These are phyloP conservation scores for Amanita brunnescens DNA, from an alignment of 768 basidiomycete species.

Conservation along the genomic window DNA sequence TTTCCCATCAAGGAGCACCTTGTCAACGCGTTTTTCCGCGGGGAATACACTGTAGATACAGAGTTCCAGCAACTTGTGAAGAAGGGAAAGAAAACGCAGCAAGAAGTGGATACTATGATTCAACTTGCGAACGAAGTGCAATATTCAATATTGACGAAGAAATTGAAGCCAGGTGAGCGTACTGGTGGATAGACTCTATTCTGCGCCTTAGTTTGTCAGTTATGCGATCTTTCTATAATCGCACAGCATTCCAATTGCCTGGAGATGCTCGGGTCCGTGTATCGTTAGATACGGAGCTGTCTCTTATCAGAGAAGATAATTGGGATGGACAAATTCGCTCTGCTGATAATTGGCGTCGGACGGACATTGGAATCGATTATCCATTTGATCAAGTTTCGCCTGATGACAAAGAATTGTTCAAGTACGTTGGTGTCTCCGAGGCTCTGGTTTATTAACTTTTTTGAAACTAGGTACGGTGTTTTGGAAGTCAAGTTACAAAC, in stretches of 20 bases:
- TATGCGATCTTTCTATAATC: slow-evolving; percentile 96
- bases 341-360: slow-evolving; percentile 88
- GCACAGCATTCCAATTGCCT: slow-evolving; percentile 97
- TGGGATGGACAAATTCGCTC: slow-evolving; percentile 82
- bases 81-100: slow-evolving; percentile 88
- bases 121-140: slow-evolving; percentile 97
- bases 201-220: slow-evolving; percentile 35
- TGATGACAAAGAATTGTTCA: slow-evolving; percentile 90
- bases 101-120: slow-evolving; percentile 89
- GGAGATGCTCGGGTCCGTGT: slow-evolving; percentile 98
- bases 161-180: slow-evolving; percentile 68
- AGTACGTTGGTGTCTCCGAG: slow-evolving; percentile 32
- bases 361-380: slow-evolving; percentile 86
- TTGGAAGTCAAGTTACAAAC: slow-evolving; percentile 98
- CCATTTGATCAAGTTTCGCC: slow-evolving; percentile 71
- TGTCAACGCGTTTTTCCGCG: slow-evolving; percentile 84
- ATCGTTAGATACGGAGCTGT: slow-evolving; percentile 93
- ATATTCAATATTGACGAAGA: slow-evolving; percentile 77
- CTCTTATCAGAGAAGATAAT: slow-evolving; percentile 92
- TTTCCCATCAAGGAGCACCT: slow-evolving; percentile 93
- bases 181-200: neutral
- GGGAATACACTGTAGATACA: slow-evolving; percentile 87
- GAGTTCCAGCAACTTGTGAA: slow-evolving; percentile 82
- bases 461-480: slow-evolving; percentile 62
- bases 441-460: neutral